Conservation (phyloP, 2,329 filamentous ascomycete genomes). For the Hypocreales sp. region DNA sequence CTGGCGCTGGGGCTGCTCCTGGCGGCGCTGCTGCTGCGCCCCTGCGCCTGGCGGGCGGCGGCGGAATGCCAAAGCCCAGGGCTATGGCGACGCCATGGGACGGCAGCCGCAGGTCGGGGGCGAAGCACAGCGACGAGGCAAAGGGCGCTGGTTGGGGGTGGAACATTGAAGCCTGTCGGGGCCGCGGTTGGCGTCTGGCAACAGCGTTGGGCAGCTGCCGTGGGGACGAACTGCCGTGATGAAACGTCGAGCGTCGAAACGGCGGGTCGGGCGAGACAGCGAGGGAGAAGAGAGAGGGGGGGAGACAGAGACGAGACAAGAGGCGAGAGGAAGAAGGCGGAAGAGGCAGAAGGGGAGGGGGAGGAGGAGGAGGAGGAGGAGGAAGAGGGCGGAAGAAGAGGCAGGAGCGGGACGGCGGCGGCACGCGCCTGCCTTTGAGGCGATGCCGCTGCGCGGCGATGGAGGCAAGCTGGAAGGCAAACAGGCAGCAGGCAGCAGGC, state of each 20-base stretch:
- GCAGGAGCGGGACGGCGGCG: not conserved
- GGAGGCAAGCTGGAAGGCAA: not conserved
- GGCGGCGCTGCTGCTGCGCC: not conserved
- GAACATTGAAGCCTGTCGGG: no score
- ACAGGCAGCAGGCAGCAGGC: no score
- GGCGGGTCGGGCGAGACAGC: no score
- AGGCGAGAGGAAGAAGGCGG: slow-evolving; percentile 3
- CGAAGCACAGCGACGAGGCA: slow-evolving; percentile 25
- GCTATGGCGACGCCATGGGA: slow-evolving; percentile 22
- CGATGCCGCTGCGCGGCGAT: not conserved
- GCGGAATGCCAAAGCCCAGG: slow-evolving; percentile 7
- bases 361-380: not conserved
- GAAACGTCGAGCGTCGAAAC: no score
- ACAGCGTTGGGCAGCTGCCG: no score
- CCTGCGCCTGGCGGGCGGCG: slow-evolving; percentile 3
- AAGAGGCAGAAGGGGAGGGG: slow-evolving; percentile 1
- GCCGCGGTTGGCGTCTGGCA: no score
- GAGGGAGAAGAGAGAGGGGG: slow-evolving; percentile 4
- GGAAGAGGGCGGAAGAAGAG: slow-evolving; percentile 6
- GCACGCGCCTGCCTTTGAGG: slow-evolving; percentile 1
- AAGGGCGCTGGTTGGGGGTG: slow-evolving; percentile 36
- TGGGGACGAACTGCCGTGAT: no score
- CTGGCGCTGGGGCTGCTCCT: not conserved
- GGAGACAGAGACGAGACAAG: slow-evolving; percentile 4
- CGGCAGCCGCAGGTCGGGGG: slow-evolving; percentile 5